Base-by-base conservation (phyloP, 2,329 filamentous ascomycete genomes). In the Ophiostoma sp. region DNA sequence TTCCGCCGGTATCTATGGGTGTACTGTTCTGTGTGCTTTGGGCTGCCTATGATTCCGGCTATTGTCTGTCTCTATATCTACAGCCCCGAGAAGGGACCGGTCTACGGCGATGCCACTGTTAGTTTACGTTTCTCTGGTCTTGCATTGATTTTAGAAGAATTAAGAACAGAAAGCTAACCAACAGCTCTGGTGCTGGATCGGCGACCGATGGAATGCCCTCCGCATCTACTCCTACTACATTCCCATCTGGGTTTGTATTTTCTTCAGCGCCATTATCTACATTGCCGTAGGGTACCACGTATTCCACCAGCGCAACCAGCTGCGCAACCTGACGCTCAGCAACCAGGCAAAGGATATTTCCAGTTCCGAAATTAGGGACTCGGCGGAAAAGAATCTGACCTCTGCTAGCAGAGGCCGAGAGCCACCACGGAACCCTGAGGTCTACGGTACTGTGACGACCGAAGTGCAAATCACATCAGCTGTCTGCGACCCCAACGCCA, bases 1-100 rank as follows among this genome's bases (percentile, higher is more conserved):
- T 93, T 93, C 76, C 84, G 86, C n/a, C 85, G 85, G 66, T 90
- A 90, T 77, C 85, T 89, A 75, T 91, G 89, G 84, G 83, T 88
- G 67, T 94, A 94, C 77, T 83, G 89, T 52, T 68, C 88, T 1
- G 79, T 88, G 66, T 92, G 90, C 77, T 95, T 93, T 71, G 90
- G 91, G 0, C 75, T 90, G 0, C 90, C 91, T 0, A 87, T 90
- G 39, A 77, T 90, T 44, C 89, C 91, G 10, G 86, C 90, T 0
- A 76, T 94, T 36, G 80, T 85, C 27, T 87, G 90, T 72, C 82
- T 93, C 36, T 83, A 91, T 66, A 79, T 90, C 69, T 79, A 78
- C 35, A 77, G 75, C 52, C 73, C 77, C 5, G 72, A 74, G 15
- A 77, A 78, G 17, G 80, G 80, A 0, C 77, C 77, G 2, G 78